Percentiles rank a stretch among this genome's conserved stretches.
phyloP scores from a whole-genome alignment of 441 rosid genomes.

The Gossypium gossypioides region DNA sequence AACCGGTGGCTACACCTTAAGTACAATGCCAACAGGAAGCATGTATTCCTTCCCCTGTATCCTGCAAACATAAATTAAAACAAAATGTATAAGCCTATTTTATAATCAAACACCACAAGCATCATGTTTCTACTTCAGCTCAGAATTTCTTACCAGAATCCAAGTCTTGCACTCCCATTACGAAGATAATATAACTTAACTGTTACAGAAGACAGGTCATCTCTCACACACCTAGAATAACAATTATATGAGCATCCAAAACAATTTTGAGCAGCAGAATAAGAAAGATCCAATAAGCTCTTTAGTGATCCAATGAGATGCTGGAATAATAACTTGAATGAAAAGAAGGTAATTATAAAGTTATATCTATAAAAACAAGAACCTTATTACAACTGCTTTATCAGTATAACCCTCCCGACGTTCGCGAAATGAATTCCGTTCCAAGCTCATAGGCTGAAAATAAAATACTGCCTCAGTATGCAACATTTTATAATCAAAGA shows the following conservation, averaged over 20 bases:
- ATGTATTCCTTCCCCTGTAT: conserved; percentile 73
- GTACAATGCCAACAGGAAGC: conserved; percentile 80
- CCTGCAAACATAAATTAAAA: conserved; percentile 42
- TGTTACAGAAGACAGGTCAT: conserved; percentile 80
- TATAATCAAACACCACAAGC: neutral
- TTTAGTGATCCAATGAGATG: neutral
- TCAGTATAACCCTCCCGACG: conserved; percentile 79
- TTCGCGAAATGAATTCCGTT: conserved; percentile 73
- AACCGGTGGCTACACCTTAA: conserved; percentile 47
- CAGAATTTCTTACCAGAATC: conserved; percentile 69
- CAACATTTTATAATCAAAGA: conserved; percentile 7
- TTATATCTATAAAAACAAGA: neutral
- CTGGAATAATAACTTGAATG: neutral
- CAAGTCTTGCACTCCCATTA: conserved; percentile 92
- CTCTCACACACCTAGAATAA: conserved; percentile 72
- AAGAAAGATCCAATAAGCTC: neutral
- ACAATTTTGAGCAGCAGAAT: neutral
- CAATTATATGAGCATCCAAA: conserved; percentile 14
- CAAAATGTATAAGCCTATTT: neutral
- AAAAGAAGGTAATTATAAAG: conserved; percentile 3
- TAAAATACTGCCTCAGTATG: conserved; percentile 23
- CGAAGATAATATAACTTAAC: conserved; percentile 76
- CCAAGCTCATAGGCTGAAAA: conserved; percentile 81
- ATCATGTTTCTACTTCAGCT: neutral
- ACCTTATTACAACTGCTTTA: conserved; percentile 87